A percentile compares a stretch with the other conserved stretches of the same genome.
Conservation (phyloP, 2,329 filamentous ascomycete genomes). For the Westerdykella ornata region DNA sequence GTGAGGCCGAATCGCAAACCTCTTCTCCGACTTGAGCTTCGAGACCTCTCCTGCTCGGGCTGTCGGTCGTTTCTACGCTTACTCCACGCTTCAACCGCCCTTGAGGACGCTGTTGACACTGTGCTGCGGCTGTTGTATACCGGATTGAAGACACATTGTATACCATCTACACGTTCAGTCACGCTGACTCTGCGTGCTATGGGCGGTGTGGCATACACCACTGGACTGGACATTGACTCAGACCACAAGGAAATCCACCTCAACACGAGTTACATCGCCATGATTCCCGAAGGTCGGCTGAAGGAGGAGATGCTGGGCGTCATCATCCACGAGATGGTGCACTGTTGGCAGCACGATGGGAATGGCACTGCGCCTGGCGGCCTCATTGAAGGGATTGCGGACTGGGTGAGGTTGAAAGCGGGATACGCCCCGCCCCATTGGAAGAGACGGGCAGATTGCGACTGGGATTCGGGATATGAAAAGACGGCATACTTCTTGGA, state of each 20-base stretch:
- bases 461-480: slow-evolving; percentile 89
- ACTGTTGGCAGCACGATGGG: slow-evolving; percentile 82
- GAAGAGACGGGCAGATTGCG: slow-evolving; percentile 52
- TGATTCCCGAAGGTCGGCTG: slow-evolving; percentile 29
- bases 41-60: slow-evolving; percentile 51
- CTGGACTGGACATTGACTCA: slow-evolving; percentile 65
- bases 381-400: slow-evolving; percentile 83
- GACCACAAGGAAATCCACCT: slow-evolving; percentile 94
- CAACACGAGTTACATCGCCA: slow-evolving; percentile 64
- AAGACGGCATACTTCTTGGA: slow-evolving; percentile 86
- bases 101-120: slow-evolving; percentile 57
- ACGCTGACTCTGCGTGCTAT: slow-evolving; percentile 76
- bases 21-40: slow-evolving; percentile 43
- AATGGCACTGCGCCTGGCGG: slow-evolving; percentile 55
- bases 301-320: slow-evolving; percentile 70
- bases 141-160: slow-evolving; percentile 20
- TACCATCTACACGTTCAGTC: slow-evolving; percentile 70
- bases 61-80: slow-evolving; percentile 60
- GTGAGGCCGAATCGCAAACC: slow-evolving; percentile 34
- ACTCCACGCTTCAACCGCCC: slow-evolving; percentile 55
- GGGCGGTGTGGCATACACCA: slow-evolving; percentile 84
- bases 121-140: slow-evolving; percentile 69
- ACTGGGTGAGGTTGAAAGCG: slow-evolving; percentile 78
- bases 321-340: slow-evolving; percentile 85
- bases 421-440: slow-evolving; percentile 75